These are phyloP conservation scores for Escovopsis sp. DNA, from an alignment of 2,329 filamentous ascomycete species.

Conservation along the genomic window DNA sequence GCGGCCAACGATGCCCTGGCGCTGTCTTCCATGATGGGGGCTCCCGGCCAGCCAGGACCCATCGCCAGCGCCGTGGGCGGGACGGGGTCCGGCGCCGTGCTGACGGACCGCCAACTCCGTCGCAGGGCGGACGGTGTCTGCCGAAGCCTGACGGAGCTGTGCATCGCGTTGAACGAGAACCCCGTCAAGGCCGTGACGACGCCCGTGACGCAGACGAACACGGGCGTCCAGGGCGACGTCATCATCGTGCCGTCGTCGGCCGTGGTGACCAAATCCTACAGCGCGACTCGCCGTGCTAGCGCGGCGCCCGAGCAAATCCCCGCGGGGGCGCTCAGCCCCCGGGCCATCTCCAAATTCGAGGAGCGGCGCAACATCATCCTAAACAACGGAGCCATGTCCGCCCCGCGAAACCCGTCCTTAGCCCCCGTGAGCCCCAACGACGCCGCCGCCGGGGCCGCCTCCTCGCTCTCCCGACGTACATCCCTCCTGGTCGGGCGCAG, in stretches of 20 bases:
- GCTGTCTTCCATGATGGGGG: constrained; percentile 64
- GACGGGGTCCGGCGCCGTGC: constrained; percentile 35
- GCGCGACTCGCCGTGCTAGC: constrained; percentile 26
- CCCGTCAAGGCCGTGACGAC: constrained; percentile 15
- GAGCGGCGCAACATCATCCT: constrained; percentile 35
- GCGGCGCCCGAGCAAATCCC: constrained; percentile 24
- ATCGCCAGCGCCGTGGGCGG: constrained; percentile 52
- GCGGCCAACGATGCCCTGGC: constrained; percentile 69
- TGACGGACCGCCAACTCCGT: constrained; percentile 70
- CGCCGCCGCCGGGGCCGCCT: constrained; percentile 7
- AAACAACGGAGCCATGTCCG: constrained; percentile 27
- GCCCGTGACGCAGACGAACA: constrained; percentile 2
- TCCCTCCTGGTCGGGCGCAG: constrained; percentile 32
- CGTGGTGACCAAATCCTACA: constrained; percentile 23
- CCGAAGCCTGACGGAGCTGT: constrained; percentile 81
- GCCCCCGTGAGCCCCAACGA: constrained; percentile 27
- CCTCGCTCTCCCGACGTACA: constrained; percentile 28
- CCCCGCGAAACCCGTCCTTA: constrained; percentile 26
- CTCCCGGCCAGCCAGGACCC: constrained; percentile 50
- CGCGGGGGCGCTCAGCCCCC: constrained; percentile 27
- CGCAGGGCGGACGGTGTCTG: constrained; percentile 89
- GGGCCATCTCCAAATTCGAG: constrained; percentile 35
- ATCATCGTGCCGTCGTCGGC: constrained; percentile 26
- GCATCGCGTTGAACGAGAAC: constrained; percentile 63
- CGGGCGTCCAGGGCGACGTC: constrained; percentile 9